These are phyloP conservation scores for Plasmopara halstedii DNA, from an alignment of 352 stramenopile genomes.

Conservation along the genomic window DNA sequence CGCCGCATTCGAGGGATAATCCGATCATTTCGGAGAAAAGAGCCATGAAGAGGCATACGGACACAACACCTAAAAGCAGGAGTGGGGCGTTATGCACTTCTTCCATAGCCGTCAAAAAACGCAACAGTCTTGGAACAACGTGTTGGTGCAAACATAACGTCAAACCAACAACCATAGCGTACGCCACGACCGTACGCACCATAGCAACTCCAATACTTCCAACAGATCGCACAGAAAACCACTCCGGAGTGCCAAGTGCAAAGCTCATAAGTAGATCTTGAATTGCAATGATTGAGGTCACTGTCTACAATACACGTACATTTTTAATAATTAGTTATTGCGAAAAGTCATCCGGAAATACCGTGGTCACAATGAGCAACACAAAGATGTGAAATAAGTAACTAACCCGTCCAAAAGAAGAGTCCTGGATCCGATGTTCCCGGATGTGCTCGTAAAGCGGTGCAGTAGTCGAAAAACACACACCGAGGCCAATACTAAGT, in stretches of 20 bases:
- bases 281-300: conserved; percentile 80
- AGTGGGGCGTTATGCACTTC: conserved; percentile 73
- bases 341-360: neutral
- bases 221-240: conserved; percentile 69
- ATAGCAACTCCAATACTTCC: conserved; percentile 67
- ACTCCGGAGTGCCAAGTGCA: conserved; percentile 73
- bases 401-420: conserved; percentile 64
- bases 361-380: too few species aligned
- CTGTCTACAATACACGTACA: conserved; percentile 42
- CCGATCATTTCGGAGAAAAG: conserved; percentile 79
- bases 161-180: conserved; percentile 59
- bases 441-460: conserved; percentile 79
- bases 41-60: conserved; percentile 78
- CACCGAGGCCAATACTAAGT: conserved; percentile 63
- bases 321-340: neutral
- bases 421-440: conserved; percentile 73
- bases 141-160: conserved; percentile 62
- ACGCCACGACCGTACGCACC: conserved; percentile 60
- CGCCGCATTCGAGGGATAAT: conserved; percentile 74
- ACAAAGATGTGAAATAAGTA: too few species aligned
- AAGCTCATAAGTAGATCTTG: conserved; percentile 86
- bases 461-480: conserved; percentile 80
- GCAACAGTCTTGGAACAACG: conserved; percentile 58
- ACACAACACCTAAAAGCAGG: conserved; percentile 75
- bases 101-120: conserved; percentile 73